These are phyloP conservation scores for Trebouxia sp. DNA, from an alignment of 139 green algal species.

Conservation along the genomic window DNA sequence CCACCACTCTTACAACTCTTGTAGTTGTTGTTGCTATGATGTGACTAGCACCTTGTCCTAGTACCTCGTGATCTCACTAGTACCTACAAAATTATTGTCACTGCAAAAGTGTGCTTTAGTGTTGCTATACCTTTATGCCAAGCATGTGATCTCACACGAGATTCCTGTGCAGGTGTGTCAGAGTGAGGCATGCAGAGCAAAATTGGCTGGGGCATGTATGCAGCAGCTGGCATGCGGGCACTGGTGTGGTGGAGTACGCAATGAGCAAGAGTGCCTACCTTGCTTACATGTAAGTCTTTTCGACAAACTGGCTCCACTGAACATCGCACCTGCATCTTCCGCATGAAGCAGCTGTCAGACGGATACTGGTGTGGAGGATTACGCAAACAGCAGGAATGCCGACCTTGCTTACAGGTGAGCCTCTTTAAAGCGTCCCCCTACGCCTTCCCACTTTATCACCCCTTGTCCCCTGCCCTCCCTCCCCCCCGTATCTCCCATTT, in stretches of 20 bases:
- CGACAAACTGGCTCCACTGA: background rate
- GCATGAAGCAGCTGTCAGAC: background rate
- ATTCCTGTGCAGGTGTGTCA: conserved; percentile 10
- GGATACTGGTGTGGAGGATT: background rate
- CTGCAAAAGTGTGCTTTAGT: background rate
- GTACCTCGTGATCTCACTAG: background rate
- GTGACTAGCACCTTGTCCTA: background rate
- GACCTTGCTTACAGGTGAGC: too few species aligned
- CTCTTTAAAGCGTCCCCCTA: too few species aligned
- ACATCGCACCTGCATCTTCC: background rate
- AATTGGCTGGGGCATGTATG: background rate
- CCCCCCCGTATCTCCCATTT: too few species aligned
- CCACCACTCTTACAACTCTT: too few species aligned
- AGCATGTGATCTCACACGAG: too few species aligned
- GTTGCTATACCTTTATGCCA: too few species aligned
- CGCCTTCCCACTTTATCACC: too few species aligned
- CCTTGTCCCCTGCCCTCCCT: too few species aligned
- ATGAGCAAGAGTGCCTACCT: background rate
- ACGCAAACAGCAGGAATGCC: too few species aligned
- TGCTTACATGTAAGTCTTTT: conserved; percentile 10
- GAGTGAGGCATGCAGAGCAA: background rate
- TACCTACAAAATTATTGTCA: background rate
- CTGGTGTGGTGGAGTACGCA: background rate
- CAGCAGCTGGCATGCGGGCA: conserved; percentile 15
- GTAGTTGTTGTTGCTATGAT: background rate